These are phyloP conservation scores for Wickerhamomyces sp. DNA, from an alignment of 1,139 yeast genomes.

Conservation along the genomic window DNA sequence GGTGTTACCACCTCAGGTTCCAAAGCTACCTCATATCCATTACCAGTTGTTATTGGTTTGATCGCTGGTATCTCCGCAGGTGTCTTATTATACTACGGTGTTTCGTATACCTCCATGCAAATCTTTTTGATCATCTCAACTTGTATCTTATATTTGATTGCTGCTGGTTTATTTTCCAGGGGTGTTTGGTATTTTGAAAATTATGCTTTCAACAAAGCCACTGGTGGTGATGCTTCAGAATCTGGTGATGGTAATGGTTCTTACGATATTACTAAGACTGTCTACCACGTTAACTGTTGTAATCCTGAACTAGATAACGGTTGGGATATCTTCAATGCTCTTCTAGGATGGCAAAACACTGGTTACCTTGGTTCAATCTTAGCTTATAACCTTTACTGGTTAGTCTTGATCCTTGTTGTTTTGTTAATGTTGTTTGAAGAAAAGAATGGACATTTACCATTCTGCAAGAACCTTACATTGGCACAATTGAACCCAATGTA, in stretches of 20 bases:
- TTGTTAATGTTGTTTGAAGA: conserved; percentile 69
- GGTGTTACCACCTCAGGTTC: conserved; percentile 51
- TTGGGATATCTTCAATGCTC: conserved; percentile 89
- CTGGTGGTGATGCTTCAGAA: conserved; percentile 91
- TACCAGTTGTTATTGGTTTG: conserved; percentile 76
- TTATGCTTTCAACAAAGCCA: conserved; percentile 51
- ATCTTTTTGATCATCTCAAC: conserved; percentile 77
- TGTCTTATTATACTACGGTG: conserved; percentile 63
- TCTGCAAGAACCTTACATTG: conserved; percentile 46
- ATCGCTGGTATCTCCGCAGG: conserved; percentile 73
- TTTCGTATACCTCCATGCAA: conserved; percentile 69
- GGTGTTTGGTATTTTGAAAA: conserved; percentile 84
- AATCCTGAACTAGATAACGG: conserved; percentile 84
- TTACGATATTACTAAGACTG: conserved; percentile 67
- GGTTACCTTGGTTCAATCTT: conserved; percentile 88
- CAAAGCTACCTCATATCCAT: conserved; percentile 68
- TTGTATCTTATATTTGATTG: conserved; percentile 73
- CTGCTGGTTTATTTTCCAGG: conserved; percentile 86
- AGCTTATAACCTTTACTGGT: conserved; percentile 82
- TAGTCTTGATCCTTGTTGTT: conserved; percentile 49
- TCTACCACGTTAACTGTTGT: conserved; percentile 95
- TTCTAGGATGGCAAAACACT: conserved; percentile 87
- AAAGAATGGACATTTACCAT: conserved; percentile 59
- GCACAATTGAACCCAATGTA: conserved; percentile 66
- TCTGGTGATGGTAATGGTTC: conserved; percentile 91